These are phyloP conservation scores for Yarrowia bubula DNA, from an alignment of 805 yeast species.

Conservation along the genomic window DNA sequence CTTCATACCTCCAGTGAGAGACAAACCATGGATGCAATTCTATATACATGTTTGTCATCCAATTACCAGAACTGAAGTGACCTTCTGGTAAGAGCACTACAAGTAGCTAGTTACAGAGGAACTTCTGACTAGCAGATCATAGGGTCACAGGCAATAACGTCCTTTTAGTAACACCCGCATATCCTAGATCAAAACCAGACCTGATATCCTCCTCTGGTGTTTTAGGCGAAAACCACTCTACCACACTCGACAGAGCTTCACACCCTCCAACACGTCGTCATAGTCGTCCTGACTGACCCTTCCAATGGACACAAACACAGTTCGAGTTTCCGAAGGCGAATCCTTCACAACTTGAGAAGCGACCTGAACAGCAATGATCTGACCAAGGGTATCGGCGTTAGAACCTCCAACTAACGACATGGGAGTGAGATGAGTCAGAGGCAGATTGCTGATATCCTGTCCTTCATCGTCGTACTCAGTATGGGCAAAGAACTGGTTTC, in stretches of 20 bases:
- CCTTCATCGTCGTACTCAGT: slow-evolving; percentile 21
- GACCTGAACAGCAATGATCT: slow-evolving; percentile 22
- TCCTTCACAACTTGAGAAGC: slow-evolving; percentile 16
- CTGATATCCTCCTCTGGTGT: not conserved
- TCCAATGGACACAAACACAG: slow-evolving; percentile 14
- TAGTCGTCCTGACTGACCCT: slow-evolving; percentile 10
- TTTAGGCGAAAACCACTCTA: too few relatives aligned
- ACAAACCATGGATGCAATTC: not conserved
- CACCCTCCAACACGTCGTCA: not conserved
- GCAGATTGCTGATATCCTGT: slow-evolving; percentile 27
- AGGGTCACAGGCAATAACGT: too few relatives aligned
- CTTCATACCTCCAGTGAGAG: not conserved
- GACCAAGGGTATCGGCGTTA: slow-evolving; percentile 25
- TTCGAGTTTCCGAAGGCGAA: slow-evolving; percentile 14
- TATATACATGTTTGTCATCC: not conserved
- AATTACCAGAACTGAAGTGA: not conserved
- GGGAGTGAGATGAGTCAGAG: slow-evolving; percentile 34
- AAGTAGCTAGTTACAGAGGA: too few relatives aligned
- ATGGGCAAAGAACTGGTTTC: slow-evolving; percentile 21
- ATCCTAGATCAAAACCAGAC: not conserved
- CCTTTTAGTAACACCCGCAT: too few relatives aligned
- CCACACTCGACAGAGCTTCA: slow-evolving; percentile 10
- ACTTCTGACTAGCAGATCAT: too few relatives aligned
- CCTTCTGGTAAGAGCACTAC: too few relatives aligned
- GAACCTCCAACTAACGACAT: slow-evolving; percentile 33